Percentiles rank a stretch among this genome's conserved stretches.
These are phyloP conservation scores for Porodaedalea pini DNA, from an alignment of 1,284 basidiomycete species.

Conservation along the genomic window DNA sequence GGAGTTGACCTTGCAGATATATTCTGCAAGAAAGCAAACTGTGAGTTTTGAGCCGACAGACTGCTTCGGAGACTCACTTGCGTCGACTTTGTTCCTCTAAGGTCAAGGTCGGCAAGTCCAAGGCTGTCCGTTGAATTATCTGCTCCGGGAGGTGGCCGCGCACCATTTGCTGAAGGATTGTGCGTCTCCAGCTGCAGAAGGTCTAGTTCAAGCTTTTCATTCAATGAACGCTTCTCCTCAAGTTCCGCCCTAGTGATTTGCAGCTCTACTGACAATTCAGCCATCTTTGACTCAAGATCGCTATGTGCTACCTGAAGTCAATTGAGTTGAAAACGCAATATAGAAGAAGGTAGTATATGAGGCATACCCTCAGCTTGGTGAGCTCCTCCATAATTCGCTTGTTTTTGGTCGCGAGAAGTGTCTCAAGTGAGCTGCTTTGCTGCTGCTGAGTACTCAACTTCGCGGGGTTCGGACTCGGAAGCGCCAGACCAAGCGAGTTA, in stretches of 20 bases:
- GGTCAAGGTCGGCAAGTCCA: conserved; percentile 68
- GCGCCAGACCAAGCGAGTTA: conserved; percentile 49
- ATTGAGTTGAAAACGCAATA: conserved; percentile 7
- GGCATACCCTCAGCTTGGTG: conserved; percentile 78
- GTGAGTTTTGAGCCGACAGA: background rate
- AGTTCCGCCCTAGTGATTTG: conserved; percentile 62
- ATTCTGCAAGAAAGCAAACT: conserved; percentile 32
- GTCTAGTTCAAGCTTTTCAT: conserved; percentile 90
- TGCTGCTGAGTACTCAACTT: conserved; percentile 63
- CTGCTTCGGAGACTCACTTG: conserved; percentile 20
- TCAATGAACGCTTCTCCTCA: conserved; percentile 73
- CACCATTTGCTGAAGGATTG: conserved; percentile 33
- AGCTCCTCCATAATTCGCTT: conserved; percentile 92
- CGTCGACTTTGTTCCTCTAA: conserved; percentile 54
- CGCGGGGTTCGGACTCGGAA: conserved; percentile 85
- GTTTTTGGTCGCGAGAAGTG: conserved; percentile 90
- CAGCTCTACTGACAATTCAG: conserved; percentile 57
- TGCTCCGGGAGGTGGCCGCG: conserved; percentile 27
- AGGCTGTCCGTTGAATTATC: conserved; percentile 34
- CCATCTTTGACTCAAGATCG: conserved; percentile 71
- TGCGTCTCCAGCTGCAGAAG: conserved; percentile 74
- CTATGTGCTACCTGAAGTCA: conserved; percentile 68
- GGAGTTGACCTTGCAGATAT: conserved; percentile 49
- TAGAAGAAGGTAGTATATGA: background rate
- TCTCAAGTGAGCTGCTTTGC: conserved; percentile 82